Evolutionary conservation across 768 basidiomycete genomes (phyloP), one percentile per base, ranked within the genome.

Genomic region (Rhizopogon vinicolor): DNA sequence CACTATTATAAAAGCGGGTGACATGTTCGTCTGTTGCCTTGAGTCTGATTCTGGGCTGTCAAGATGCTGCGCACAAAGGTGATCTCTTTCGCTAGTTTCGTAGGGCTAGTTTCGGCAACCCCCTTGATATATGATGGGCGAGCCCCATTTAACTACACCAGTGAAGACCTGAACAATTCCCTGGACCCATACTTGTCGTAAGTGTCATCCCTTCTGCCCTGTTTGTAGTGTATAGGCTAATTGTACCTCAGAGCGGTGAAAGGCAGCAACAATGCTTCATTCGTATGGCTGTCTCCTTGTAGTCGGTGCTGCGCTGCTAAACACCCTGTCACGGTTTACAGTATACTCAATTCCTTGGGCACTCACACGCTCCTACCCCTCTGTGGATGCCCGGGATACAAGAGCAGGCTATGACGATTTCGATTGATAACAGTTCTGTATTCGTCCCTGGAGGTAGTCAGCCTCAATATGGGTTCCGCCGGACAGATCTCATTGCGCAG

Each of bases 401-500:
- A 12, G 84, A 85, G 54, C 82, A 86, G 66, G 68, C 74, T 0
- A 68, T 85, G 51, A 73, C 76, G 31, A 71, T 81, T 51, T 71
- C 76, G 2, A 83, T 87, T 50, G 82, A 84, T 62, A 81, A 83
- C 65, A 75, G 71, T 51, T 82, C 82, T 35, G 68, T 84, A 43
- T 86, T 85, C 59, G 62, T 76, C 33, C 80, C 84, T 0, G 83
- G 82, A 3, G 68, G 76, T 14, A 69, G 67, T 37, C 35, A 37
- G 35, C 35, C 35, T 44, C 83, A 85, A 63, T 69, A 65, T 42
- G 83, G 83, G 7, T 85, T 84, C 69, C 74, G 82, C 14, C 75
- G 82, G 31, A 82, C 82, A 0, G 84, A 86, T 55, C 62, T 86
- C 55, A 82, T 85, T 53, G 80, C 82, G 0, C 74, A 79, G 56